A percentile compares a stretch with the other conserved stretches of the same genome.
phyloP scores from a whole-genome alignment of 2,329 filamentous ascomycete species.

The Talaromyces pinophilus region DNA sequence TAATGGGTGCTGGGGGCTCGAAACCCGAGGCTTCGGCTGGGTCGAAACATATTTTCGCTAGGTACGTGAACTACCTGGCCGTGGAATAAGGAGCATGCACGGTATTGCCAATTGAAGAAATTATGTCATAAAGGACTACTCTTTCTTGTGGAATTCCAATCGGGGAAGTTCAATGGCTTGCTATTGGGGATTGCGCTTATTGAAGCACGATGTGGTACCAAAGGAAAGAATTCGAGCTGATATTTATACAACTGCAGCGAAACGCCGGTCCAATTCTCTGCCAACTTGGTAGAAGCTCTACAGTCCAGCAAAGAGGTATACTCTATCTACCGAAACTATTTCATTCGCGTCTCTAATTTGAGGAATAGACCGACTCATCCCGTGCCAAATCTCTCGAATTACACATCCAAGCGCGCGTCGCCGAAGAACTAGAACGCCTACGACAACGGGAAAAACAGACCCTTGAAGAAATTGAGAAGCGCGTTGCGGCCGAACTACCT shows the following conservation, averaged over 20 bases:
- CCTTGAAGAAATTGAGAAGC: constrained; percentile 68
- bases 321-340: background rate
- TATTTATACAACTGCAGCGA: constrained; percentile 51
- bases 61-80: constrained; percentile 48
- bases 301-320: constrained; percentile 84
- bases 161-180: background rate
- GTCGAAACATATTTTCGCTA: constrained; percentile 63
- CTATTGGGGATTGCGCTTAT: background rate
- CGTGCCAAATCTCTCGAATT: constrained; percentile 81
- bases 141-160: background rate
- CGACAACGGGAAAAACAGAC: constrained; percentile 68
- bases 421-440: constrained; percentile 79
- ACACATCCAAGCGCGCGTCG: constrained; percentile 83
- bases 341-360: background rate
- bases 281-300: constrained; percentile 77
- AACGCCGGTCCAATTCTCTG: constrained; percentile 70
- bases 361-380: constrained; percentile 78
- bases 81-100: background rate
- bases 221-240: constrained; percentile 20
- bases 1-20: constrained; percentile 65
- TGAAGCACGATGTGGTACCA: background rate
- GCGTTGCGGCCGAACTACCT: constrained; percentile 46
- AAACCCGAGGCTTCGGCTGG: constrained; percentile 56
- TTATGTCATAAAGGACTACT: background rate
- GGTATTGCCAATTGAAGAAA: background rate